Base-by-base conservation (phyloP, 495 filamentous ascomycete species). In the Chlorociboria aeruginascens region DNA sequence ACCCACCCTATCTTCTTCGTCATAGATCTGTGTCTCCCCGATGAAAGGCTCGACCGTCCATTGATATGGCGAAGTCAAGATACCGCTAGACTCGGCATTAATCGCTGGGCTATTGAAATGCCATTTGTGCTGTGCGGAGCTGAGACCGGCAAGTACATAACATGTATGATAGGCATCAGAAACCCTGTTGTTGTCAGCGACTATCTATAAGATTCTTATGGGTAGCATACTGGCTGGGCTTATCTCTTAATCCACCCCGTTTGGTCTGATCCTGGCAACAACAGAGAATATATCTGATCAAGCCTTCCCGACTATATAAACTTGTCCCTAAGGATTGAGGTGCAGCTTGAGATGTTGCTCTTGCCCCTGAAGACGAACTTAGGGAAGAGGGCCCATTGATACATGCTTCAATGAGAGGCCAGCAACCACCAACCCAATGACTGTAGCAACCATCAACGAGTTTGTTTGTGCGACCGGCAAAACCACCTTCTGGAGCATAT, bases 401-500 rank as follows among this genome's bases (percentile, higher is more conserved):
- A 40, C 79, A 81, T n/a, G 86, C 89, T 61, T 95, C 83, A 48
- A 97, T 65, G 50, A 98, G 63, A 33, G 90, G 80, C 82, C 89
- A 98, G 63, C 89, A 96, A 29, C 82, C 85, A 6, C 93, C 92
- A 8, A 95, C 84, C 92, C 92, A 98, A 57, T 94, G 89, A 63
- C 85, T 90, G 66, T 98, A 97, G 63, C 92, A 98, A 41, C 90
- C 92, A 64, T 98, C 92, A 17, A 97, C 89, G 7, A 98, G 72
- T 65, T 98, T 98, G 66, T 97, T 96, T n/a, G 92, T 95, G 53
- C 92, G 78, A 49, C 92, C 92, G 12, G 85, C 77, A 56, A 90
- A 84, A 10, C 92, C 92, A 35, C 89, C 93, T 64, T 97, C 92
- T 3, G 92, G 93, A 8, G 77, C 79, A 66, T 90, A 85, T 61